Evolutionary conservation across 495 filamentous ascomycete genomes (phyloP), one percentile per base, ranked within the genome.

Genomic region (Aspergillus incahuasiensis): DNA sequence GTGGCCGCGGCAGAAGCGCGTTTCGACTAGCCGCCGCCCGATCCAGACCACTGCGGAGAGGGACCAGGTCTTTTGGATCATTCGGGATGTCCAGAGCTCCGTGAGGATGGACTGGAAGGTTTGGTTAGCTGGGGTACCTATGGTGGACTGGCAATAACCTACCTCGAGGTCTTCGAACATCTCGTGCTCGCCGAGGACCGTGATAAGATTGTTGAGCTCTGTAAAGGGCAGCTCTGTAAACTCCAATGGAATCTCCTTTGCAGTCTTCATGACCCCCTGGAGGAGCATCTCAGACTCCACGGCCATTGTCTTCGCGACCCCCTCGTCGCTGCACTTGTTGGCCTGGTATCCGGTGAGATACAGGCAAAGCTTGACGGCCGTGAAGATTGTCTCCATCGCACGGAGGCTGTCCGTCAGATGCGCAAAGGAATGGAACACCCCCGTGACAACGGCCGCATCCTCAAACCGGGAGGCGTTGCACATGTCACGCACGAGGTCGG

Each of bases 141-240:
- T 46, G 16, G 21, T 20, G 1, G 2, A 6, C 35, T 28, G 19
- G n/a, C n/a, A 12, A 30, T 18, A 3, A 55, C 67, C 62, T 76
- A 79, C 78, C 70, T 86, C 82, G 1, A 86, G 76, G 46, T 84
- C 81, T 19, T 72, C 66, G 61, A 79, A 83, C 63, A 84, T 79
- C 54, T 81, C 74, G 61, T 85, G 78, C 52, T 79, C 76, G 20
- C 82, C 83, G 1, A 86, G 69, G 0, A 85, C 68, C 1, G 75
- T 75, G 46, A 82, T 73, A 1, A 85, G 73, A 12, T 79, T 76
- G 54, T 78, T 79, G 2, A 86, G 64, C 42, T 83, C 77, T 35
- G 68, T 59, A 59, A 81, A 77, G 2, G 69, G 70, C 15, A 86
- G 60, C 12, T 79, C 70, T 12, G 79, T 68, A 52, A 85, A 79